These are phyloP conservation scores for Tilletia setariae DNA, from an alignment of 1,284 basidiomycete species.

Conservation along the genomic window DNA sequence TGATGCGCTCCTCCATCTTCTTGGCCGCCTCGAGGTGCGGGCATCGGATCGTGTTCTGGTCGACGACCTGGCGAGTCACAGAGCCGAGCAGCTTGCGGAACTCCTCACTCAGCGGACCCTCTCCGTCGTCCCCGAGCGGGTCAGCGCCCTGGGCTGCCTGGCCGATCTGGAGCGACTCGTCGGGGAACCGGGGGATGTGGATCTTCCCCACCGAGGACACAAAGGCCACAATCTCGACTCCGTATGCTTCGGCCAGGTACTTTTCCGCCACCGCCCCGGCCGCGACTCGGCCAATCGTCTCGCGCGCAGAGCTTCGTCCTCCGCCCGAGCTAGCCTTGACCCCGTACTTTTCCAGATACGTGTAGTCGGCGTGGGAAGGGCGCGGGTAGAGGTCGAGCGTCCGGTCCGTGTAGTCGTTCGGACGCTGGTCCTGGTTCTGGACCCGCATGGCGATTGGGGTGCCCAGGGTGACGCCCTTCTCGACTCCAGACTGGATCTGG, in stretches of 20 bases:
- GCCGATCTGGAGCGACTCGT: conserved; percentile 29
- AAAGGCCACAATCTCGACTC: conserved; percentile 93
- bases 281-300: conserved; percentile 95
- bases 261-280: conserved; percentile 97
- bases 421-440: conserved; percentile 96
- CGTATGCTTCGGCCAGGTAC: conserved; percentile 82
- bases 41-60: conserved; percentile 82
- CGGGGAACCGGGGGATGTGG: conserved; percentile 62
- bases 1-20: conserved; percentile 87
- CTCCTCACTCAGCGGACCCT: conserved; percentile 77
- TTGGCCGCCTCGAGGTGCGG: conserved; percentile 83
- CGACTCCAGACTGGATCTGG: conserved; percentile 87
- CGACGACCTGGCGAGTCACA: conserved; percentile 82
- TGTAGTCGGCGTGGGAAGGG: conserved; percentile 96
- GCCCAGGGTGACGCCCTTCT: conserved; percentile 90
- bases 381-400: conserved; percentile 89
- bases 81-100: conserved; percentile 76
- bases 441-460: conserved; percentile 95
- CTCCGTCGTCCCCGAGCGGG: conserved; percentile 63
- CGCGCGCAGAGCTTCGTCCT: conserved; percentile 86
- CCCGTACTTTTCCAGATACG: conserved; percentile 96
- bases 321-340: conserved; percentile 96
- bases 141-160: background rate
- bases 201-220: conserved; percentile 94
- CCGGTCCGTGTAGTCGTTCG: conserved; percentile 91